Evolutionary conservation across 306 rosid genomes (phyloP), one percentile per base, ranked within the genome.

Genomic region (Dryas drummondii): DNA sequence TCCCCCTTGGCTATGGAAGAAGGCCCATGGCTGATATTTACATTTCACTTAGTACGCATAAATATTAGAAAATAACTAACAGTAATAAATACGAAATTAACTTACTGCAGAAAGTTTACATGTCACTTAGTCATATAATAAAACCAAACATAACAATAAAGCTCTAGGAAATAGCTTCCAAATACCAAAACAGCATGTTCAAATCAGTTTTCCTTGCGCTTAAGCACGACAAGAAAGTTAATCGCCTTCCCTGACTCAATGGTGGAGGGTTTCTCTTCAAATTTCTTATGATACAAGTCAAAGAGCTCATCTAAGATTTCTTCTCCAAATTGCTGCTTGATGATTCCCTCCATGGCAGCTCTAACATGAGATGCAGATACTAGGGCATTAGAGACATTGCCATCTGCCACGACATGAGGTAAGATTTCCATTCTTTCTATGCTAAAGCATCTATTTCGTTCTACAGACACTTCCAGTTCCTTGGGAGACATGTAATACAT

Each of bases 391-490:
- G 68, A 42, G 49, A 41, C 1, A 63, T 12, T 41, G 12, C 11
- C 26, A 40, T 8, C 6, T 15, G 40, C 17, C 27, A 11, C 5
- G 5, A n/a, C 19, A 9, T 1, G 52, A 44, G 52, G 70, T 65
- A 65, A 42, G 13, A 4, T 52, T 27, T 26, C 44, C 47, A 50
- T 12, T 8, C 19, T 69, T 27, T 69, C 60, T 53, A 78, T 3
- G 12, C 59, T 64, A 42, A 78, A 78, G 17, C n/a, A 19, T 55
- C 77, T 68, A 78, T 69, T 69, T 69, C 59, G 45, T 50, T 69
- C 73, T 16, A 69, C 60, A 16, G 61, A 8, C 16, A 16, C 73
- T 69, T 27, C 48, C 48, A 51, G 32, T 69, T 69, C 73, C 51
- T 51, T 48, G 15, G 73, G 10, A 40, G 73, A 32, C 73, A 52